Evolutionary conservation across 139 green algal species (phyloP).

Genomic region (Limnomonas spitsbergensis): DNA sequence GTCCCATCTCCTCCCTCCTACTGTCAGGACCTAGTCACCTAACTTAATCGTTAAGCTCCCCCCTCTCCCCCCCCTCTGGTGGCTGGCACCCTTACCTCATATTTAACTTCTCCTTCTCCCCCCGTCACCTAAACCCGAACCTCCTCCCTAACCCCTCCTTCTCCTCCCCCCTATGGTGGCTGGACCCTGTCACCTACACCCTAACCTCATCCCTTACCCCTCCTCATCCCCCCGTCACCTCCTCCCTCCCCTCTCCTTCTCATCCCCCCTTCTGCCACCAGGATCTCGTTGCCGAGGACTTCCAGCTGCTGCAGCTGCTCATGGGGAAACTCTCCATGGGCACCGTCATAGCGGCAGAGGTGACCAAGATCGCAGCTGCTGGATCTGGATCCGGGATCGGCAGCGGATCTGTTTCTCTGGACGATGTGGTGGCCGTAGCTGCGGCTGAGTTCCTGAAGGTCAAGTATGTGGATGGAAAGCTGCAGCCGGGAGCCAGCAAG

Average conservation of each 20-base stretch:
- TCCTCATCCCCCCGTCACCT: background rate
- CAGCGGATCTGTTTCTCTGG: background rate
- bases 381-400: background rate
- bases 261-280: background rate
- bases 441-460: background rate
- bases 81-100: too few species aligned
- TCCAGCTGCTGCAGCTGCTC: constrained; percentile 65
- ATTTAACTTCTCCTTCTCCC: too few species aligned
- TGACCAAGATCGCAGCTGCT: background rate
- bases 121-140: too few species aligned
- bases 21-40: too few species aligned
- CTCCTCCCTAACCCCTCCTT: too few species aligned
- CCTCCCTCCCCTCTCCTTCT: background rate
- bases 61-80: too few species aligned
- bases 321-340: constrained; percentile 24
- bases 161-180: too few species aligned
- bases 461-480: background rate
- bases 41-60: too few species aligned
- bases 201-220: background rate
- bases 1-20: too few species aligned
- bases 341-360: constrained; percentile 3
- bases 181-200: too few species aligned
- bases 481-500: constrained; percentile 12
- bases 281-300: constrained; percentile 58
- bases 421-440: background rate